These are phyloP conservation scores for Monilinia fructicola DNA, from an alignment of 2,329 filamentous ascomycete genomes.

Conservation along the genomic window DNA sequence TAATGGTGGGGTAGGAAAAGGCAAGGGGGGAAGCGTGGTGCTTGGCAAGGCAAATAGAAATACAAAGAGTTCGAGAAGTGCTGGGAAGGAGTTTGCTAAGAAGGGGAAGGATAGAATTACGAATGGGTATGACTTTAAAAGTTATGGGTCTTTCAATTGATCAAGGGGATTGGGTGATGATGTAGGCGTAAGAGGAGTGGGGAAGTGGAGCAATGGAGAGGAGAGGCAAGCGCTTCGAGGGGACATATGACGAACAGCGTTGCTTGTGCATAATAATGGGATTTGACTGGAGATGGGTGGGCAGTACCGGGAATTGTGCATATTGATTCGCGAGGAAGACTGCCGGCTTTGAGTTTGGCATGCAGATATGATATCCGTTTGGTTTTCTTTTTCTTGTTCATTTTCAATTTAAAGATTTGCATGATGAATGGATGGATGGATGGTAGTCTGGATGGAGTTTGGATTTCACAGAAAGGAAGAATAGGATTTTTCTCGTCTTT, in stretches of 20 bases:
- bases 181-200: background rate
- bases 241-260: background rate
- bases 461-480: background rate
- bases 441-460: background rate
- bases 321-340: background rate
- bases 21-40: background rate
- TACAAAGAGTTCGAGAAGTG: slow-evolving; percentile 17
- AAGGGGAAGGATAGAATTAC: slow-evolving; percentile 19
- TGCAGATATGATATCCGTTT: slow-evolving; percentile 15
- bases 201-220: background rate
- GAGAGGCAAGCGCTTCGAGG: background rate
- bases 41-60: slow-evolving; percentile 7
- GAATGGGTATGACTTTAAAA: slow-evolving; percentile 22
- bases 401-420: background rate
- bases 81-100: slow-evolving; percentile 22
- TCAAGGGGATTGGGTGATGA: background rate
- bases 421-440: background rate
- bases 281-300: background rate
- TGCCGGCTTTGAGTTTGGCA: background rate
- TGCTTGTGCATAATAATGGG: slow-evolving; percentile 12
- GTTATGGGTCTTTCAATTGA: slow-evolving; percentile 16
- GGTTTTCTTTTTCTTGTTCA: background rate
- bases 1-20: slow-evolving; percentile 5
- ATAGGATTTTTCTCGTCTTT: background rate
- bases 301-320: background rate